A percentile compares a stretch with the other conserved stretches of the same genome.
phyloP scores from a whole-genome alignment of 176 grass and related monocot genomes.

The Carex scoparia region DNA sequence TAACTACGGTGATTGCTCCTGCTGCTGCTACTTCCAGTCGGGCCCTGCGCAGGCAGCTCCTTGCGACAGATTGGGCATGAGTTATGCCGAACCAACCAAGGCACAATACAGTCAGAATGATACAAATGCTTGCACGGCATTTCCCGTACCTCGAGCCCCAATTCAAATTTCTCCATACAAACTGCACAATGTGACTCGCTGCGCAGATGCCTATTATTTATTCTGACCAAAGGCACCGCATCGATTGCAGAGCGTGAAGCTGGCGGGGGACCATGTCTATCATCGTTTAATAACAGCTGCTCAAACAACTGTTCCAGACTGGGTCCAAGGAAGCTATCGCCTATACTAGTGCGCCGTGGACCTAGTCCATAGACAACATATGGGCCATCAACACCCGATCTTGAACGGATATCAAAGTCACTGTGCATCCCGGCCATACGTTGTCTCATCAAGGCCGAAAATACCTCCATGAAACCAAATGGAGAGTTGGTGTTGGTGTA shows the following conservation, averaged over 20 bases:
- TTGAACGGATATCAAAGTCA: conserved; percentile 35
- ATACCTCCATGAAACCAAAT: conserved; percentile 65
- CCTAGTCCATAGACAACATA: conserved; percentile 36
- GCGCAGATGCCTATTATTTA: conserved; percentile 51
- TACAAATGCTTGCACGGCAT: conserved; percentile 97
- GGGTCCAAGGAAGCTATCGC: conserved; percentile 32
- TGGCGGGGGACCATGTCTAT: conserved; percentile 41
- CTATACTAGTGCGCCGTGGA: conserved; percentile 33
- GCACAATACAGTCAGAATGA: conserved; percentile 76
- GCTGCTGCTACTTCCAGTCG: conserved; percentile 12
- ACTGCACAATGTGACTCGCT: conserved; percentile 64
- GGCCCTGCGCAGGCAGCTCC: conserved; percentile 40
- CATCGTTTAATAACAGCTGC: conserved; percentile 43
- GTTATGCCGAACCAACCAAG: conserved; percentile 85
- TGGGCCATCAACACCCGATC: background rate
- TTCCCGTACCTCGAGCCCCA: conserved; percentile 62
- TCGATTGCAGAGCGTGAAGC: conserved; percentile 57
- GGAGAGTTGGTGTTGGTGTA: conserved; percentile 22
- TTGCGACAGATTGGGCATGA: conserved; percentile 89
- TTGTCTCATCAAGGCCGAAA: conserved; percentile 59
- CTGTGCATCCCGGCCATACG: conserved; percentile 38
- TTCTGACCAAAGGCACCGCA: conserved; percentile 68
- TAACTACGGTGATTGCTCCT: background rate
- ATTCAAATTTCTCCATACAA: conserved; percentile 73
- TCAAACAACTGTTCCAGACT: conserved; percentile 67